phyloP scores from a whole-genome alignment of 2,329 filamentous ascomycete species.

The Diaporthe eres region DNA sequence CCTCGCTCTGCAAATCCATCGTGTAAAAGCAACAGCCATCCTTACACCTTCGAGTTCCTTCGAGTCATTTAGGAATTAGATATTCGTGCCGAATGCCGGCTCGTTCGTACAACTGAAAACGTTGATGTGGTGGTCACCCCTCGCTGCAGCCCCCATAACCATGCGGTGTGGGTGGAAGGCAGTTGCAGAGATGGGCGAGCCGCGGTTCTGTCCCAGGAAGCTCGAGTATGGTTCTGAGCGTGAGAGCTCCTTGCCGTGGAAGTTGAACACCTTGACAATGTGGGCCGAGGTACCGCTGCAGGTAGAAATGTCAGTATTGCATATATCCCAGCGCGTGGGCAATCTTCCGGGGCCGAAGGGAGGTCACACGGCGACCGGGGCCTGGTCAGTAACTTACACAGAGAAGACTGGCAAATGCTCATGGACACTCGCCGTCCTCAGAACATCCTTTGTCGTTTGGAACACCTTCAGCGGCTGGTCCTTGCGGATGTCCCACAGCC shows the following conservation, averaged over 20 bases:
- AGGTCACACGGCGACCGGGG: neutral
- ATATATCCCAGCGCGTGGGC: neutral
- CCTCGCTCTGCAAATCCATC: slow-evolving; percentile 21
- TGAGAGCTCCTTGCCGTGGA: slow-evolving; percentile 83
- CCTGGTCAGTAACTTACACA: slow-evolving; percentile 73
- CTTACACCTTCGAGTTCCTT: slow-evolving; percentile 3
- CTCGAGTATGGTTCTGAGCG: slow-evolving; percentile 91
- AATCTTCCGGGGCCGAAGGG: no score
- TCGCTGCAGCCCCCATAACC: slow-evolving; percentile 88
- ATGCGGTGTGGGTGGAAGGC: slow-evolving; percentile 97
- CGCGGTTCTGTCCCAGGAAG: slow-evolving; percentile 85
- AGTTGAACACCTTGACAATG: slow-evolving; percentile 92
- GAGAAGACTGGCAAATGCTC: slow-evolving; percentile 98
- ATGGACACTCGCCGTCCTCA: slow-evolving; percentile 91
- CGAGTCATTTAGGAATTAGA: slow-evolving; percentile 14
- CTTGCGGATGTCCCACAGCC: slow-evolving; percentile 96
- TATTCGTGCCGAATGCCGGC: slow-evolving; percentile 42
- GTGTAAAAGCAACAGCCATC: slow-evolving; percentile 12
- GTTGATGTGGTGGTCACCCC: slow-evolving; percentile 92
- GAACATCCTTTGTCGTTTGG: slow-evolving; percentile 80
- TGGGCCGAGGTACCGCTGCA: slow-evolving; percentile 88
- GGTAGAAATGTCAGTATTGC: slow-evolving; percentile 48
- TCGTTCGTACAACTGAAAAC: slow-evolving; percentile 80
- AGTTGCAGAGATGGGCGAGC: slow-evolving; percentile 86
- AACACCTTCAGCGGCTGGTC: slow-evolving; percentile 82